Evolutionary conservation across 2,329 filamentous ascomycete species (phyloP).

Genomic region (Ceratocystiopsis sp.): DNA sequence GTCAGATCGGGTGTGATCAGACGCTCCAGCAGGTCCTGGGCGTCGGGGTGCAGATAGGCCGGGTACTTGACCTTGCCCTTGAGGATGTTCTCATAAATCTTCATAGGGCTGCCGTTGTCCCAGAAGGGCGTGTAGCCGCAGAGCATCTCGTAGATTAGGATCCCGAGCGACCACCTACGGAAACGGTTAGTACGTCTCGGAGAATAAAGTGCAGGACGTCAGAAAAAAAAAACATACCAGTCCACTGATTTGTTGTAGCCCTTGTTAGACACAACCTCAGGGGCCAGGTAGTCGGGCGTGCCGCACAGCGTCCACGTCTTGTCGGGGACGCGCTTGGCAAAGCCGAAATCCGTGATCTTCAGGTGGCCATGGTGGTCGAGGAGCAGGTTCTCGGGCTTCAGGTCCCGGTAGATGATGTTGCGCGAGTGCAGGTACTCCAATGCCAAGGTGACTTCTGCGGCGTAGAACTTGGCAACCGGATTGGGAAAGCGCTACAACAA

Average conservation of each 20-base stretch:
- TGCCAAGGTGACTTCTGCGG: conserved; percentile 87
- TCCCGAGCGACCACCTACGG: conserved; percentile 87
- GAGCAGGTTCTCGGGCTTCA: conserved; percentile 89
- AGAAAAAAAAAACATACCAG: conserved; percentile 40
- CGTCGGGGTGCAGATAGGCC: conserved; percentile 85
- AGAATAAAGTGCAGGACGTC: neutral
- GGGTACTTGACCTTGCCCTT: conserved; percentile 94
- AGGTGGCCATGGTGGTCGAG: conserved; percentile 85
- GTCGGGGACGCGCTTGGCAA: conserved; percentile 94
- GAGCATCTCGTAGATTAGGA: conserved; percentile 98
- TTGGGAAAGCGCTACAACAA: conserved; percentile 79
- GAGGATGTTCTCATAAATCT: conserved; percentile 98
- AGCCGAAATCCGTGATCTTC: conserved; percentile 97
- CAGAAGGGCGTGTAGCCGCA: conserved; percentile 98
- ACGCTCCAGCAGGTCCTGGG: conserved; percentile 78
- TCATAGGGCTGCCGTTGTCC: conserved; percentile 95
- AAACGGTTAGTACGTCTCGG: neutral
- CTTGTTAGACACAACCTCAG: conserved; percentile 97
- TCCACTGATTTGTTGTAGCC: conserved; percentile 99
- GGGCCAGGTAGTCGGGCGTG: conserved; percentile 91
- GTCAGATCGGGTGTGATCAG: conserved; percentile 91
- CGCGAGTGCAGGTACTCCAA: conserved; percentile 88
- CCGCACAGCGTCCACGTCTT: conserved; percentile 98
- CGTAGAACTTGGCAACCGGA: conserved; percentile 97
- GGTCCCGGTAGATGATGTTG: conserved; percentile 93